These are phyloP conservation scores for Fraxinus paxiana DNA, from an alignment of 305 asterid species.

Conservation along the genomic window DNA sequence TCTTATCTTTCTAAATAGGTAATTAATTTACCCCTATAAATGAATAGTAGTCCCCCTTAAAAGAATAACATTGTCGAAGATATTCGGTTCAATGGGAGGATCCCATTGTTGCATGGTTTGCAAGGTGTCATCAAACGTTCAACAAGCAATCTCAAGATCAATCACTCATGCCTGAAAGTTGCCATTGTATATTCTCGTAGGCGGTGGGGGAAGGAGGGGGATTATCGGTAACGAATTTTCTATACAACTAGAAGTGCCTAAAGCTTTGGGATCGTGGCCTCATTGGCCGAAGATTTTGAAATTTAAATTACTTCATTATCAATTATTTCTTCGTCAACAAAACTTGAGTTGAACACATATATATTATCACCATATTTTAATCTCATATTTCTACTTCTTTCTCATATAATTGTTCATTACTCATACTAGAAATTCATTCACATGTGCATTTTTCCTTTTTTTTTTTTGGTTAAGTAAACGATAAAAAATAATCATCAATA, in stretches of 20 bases:
- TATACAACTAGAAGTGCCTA: no score
- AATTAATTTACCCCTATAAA: no score
- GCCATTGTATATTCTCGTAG: background rate
- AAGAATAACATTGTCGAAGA: no score
- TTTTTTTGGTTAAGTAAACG: background rate
- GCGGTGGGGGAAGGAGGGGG: no score
- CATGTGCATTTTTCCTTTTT: background rate
- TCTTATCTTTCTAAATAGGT: no score
- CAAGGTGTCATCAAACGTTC: background rate
- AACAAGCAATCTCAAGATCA: conserved; percentile 1
- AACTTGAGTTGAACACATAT: no score
- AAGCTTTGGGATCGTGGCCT: background rate
- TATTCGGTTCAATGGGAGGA: background rate
- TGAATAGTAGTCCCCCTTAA: background rate
- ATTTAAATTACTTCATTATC: background rate
- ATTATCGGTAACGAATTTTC: no score
- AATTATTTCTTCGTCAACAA: no score
- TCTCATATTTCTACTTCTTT: background rate
- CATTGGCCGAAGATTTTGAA: background rate
- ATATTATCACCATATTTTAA: no score
- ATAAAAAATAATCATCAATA: background rate
- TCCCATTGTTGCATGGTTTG: conserved; percentile 12
- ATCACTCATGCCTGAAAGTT: background rate
- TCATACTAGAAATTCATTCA: background rate
- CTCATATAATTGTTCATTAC: background rate